Conservation (phyloP, 1,139 yeast genomes). For the Blastobotrys arbuscula region DNA sequence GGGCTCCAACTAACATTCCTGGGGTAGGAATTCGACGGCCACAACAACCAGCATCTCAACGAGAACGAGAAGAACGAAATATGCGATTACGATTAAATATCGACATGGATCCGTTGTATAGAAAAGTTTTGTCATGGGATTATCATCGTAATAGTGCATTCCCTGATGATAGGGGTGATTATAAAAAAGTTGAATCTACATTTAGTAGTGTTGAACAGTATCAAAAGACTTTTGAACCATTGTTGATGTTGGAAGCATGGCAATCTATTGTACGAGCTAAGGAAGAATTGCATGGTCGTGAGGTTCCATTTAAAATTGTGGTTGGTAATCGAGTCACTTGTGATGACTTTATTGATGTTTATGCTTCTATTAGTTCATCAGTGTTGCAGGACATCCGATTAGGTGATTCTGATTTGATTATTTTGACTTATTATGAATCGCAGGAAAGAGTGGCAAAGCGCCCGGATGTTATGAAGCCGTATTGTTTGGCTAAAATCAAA, state of each 20-base stretch:
- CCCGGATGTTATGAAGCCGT: conserved; percentile 25
- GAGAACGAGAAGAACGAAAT: conserved; percentile 63
- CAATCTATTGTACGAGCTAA: conserved; percentile 76
- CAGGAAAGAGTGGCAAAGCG: conserved; percentile 28
- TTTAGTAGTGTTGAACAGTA: conserved; percentile 62
- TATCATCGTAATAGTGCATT: conserved; percentile 51
- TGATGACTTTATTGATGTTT: conserved; percentile 84
- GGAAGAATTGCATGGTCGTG: conserved; percentile 46
- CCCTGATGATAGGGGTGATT: conserved; percentile 46
- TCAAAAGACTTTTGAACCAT: conserved; percentile 63
- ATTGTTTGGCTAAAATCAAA: conserved; percentile 75
- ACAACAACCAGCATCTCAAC: conserved; percentile 19
- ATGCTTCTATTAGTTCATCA: conserved; percentile 61
- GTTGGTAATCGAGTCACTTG: conserved; percentile 78
- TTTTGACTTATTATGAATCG: conserved; percentile 45
- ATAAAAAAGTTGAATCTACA: conserved; percentile 39
- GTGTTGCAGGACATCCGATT: conserved; percentile 49
- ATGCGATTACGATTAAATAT: conserved; percentile 79
- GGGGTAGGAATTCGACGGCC: not conserved
- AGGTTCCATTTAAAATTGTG: conserved; percentile 62
- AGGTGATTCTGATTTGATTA: conserved; percentile 74
- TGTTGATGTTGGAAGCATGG: conserved; percentile 88
- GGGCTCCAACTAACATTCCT: not conserved
- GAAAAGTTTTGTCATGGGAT: conserved; percentile 70
- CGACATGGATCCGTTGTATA: conserved; percentile 69